Percentiles rank a stretch among this genome's conserved stretches.
Conservation (phyloP, 2,329 filamentous ascomycete species). For the Monilinia fructigena region DNA sequence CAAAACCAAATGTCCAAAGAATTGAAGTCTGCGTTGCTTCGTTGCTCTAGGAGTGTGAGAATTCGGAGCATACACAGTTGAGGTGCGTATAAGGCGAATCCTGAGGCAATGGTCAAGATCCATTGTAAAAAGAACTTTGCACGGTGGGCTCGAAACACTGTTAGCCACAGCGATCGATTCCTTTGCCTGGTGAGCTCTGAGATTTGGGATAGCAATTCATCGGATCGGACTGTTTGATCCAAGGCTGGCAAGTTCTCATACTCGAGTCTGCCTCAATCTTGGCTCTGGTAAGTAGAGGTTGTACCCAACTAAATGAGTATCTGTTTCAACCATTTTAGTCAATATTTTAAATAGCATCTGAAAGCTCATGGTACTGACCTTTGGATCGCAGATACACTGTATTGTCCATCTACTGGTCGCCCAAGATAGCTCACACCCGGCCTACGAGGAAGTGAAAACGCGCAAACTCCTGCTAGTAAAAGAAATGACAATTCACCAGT, state of each 20-base stretch:
- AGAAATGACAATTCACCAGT: neutral
- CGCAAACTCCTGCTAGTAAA: neutral
- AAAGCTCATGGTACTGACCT: neutral
- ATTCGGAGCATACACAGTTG: neutral
- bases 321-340: neutral
- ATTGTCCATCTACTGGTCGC: neutral
- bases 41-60: neutral
- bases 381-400: neutral
- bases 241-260: neutral
- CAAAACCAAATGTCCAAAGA: neutral
- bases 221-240: neutral
- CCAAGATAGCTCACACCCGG: neutral
- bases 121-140: conserved; percentile 1
- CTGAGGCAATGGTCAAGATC: neutral
- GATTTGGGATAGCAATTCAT: neutral
- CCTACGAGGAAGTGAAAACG: neutral
- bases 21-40: neutral
- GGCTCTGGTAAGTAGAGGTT: neutral
- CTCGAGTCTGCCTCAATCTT: neutral
- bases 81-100: neutral
- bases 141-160: neutral
- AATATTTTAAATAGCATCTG: neutral
- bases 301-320: conserved; percentile 5
- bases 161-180: neutral
- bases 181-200: neutral